Conservation (phyloP, 495 filamentous ascomycete genomes). For the Hypoxylon intermedium region DNA sequence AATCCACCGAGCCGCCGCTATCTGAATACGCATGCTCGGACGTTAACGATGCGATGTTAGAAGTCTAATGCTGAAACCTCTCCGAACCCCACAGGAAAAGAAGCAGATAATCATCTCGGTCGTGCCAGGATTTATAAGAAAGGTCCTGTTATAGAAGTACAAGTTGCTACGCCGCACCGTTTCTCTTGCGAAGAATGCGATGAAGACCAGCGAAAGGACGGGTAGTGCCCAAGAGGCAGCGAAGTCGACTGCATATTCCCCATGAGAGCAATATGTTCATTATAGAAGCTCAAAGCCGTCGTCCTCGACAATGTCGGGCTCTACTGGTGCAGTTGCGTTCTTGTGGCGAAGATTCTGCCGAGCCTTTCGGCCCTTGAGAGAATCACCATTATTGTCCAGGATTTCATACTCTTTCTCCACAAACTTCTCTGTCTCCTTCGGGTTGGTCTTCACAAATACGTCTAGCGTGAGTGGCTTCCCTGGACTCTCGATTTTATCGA, state of each 20-base stretch:
- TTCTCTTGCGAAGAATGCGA: not conserved
- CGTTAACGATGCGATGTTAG: slow-evolving; percentile 17
- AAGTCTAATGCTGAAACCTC: slow-evolving; percentile 27
- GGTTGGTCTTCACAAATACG: slow-evolving; percentile 51
- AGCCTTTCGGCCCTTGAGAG: slow-evolving; percentile 53
- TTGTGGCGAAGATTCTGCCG: slow-evolving; percentile 46
- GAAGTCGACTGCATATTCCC: not conserved
- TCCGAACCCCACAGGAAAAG: not conserved
- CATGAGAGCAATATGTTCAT: slow-evolving; percentile 2
- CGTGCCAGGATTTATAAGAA: slow-evolving; percentile 13
- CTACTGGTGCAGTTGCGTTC: slow-evolving; percentile 9
- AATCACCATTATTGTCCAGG: slow-evolving; percentile 52
- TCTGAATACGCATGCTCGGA: slow-evolving; percentile 22
- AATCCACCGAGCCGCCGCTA: slow-evolving; percentile 4
- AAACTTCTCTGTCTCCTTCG: slow-evolving; percentile 53
- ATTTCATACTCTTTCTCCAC: slow-evolving; percentile 59
- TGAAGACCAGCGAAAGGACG: slow-evolving; percentile 4
- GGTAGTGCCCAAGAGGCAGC: not conserved
- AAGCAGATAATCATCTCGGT: slow-evolving; percentile 20
- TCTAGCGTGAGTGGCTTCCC: slow-evolving; percentile 50
- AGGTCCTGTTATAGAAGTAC: no score
- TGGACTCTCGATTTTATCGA: slow-evolving; percentile 51
- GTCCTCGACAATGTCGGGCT: slow-evolving; percentile 43
- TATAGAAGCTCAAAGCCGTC: slow-evolving; percentile 57
- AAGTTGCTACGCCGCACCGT: no score